These are phyloP conservation scores for Venturia nashicola DNA, from an alignment of 2,329 filamentous ascomycete species.

Conservation along the genomic window DNA sequence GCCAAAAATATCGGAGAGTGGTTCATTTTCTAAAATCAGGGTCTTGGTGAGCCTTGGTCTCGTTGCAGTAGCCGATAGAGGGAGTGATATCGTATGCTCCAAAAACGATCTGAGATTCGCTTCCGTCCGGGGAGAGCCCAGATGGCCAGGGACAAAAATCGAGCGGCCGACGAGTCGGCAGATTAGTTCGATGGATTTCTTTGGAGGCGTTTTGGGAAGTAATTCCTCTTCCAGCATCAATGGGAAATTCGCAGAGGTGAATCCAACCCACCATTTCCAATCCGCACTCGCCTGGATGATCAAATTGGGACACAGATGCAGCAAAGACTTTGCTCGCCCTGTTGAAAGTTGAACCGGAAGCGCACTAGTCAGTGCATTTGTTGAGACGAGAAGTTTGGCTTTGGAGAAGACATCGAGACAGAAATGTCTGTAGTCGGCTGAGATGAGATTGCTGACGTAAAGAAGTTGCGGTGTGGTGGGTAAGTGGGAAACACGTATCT, in stretches of 20 bases:
- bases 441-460: not conserved
- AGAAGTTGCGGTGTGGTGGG: not conserved
- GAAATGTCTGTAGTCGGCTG: not conserved
- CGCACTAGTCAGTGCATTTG: not conserved
- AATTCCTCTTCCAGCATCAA: not conserved
- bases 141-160: not conserved
- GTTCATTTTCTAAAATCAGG: not conserved
- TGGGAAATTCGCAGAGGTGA: not conserved
- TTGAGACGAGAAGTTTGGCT: not conserved
- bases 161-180: not conserved
- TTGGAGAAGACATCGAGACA: not conserved
- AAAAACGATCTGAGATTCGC: not conserved
- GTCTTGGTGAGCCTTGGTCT: not conserved
- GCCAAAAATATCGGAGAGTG: not conserved
- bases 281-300: not conserved
- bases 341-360: not conserved
- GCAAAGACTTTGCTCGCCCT: not conserved
- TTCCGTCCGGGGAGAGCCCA: not conserved
- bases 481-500: not conserved
- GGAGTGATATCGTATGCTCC: not conserved
- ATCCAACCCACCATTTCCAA: constrained; percentile 1
- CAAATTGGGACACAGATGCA: not conserved
- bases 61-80: not conserved
- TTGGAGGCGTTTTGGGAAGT: not conserved
- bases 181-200: not conserved